Conservation (phyloP, 2,329 filamentous ascomycete species). For the Orbilia brochopaga region DNA sequence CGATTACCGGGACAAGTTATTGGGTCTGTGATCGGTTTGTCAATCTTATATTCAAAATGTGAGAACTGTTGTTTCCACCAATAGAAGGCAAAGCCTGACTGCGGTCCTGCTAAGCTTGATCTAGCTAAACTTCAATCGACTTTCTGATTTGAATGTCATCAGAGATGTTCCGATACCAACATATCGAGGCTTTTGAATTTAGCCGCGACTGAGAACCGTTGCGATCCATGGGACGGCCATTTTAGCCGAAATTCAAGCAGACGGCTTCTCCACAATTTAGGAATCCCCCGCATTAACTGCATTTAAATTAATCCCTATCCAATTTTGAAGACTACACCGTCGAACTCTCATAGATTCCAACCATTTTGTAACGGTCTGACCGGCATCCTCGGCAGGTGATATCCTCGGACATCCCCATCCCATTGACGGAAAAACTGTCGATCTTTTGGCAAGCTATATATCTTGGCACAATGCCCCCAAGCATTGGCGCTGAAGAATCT, state of each 20-base stretch:
- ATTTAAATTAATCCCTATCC: slow-evolving; percentile 1
- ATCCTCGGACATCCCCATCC: slow-evolving; percentile 12
- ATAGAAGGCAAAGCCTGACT: too few relatives aligned
- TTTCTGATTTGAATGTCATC: too few relatives aligned
- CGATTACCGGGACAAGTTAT: too few relatives aligned
- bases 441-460: slow-evolving; percentile 9
- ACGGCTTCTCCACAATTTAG: slow-evolving; percentile 6
- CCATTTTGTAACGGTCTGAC: neutral
- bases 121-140: too few relatives aligned
- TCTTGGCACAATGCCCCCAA: slow-evolving; percentile 19
- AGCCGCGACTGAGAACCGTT: slow-evolving; percentile 12
- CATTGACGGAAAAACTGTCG: slow-evolving; percentile 42
- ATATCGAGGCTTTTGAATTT: slow-evolving; percentile 3
- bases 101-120: too few relatives aligned
- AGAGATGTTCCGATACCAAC: neutral
- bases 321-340: neutral
- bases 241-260: neutral
- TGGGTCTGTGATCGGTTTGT: too few relatives aligned
- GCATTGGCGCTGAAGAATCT: slow-evolving; percentile 20
- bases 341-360: neutral
- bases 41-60: too few relatives aligned
- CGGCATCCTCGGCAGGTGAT: slow-evolving; percentile 2
- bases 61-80: neutral
- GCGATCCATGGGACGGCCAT: neutral
- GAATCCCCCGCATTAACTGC: slow-evolving; percentile 21